Percentiles rank a stretch among this genome's conserved stretches.
Evolutionary conservation across 345 rosid genomes (phyloP).

Genomic region (Sisymbrium altissimum): DNA sequence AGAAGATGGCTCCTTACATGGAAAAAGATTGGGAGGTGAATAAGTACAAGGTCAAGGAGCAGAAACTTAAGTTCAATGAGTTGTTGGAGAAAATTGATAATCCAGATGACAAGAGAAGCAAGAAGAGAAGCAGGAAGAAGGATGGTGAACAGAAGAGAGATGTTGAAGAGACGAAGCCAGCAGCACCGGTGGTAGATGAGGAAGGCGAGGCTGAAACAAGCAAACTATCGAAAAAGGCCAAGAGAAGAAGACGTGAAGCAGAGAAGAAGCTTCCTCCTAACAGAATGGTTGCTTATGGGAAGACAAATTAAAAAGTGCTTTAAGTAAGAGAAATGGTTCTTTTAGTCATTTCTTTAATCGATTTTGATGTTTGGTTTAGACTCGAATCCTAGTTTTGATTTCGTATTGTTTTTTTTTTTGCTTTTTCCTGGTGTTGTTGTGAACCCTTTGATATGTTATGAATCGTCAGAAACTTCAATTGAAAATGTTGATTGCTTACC

Average conservation of each 20-base stretch:
- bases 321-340: neutral
- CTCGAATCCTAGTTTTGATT: neutral
- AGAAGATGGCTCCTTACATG: constrained; percentile 71
- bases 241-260: constrained; percentile 56
- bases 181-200: constrained; percentile 26
- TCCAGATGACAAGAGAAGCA: constrained; percentile 40
- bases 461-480: neutral
- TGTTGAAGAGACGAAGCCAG: constrained; percentile 7
- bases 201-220: constrained; percentile 40
- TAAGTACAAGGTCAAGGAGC: constrained; percentile 41
- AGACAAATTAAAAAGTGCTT: constrained; percentile 37
- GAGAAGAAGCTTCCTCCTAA: constrained; percentile 51
- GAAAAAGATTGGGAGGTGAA: constrained; percentile 84
- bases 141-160: constrained; percentile 3
- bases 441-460: neutral
- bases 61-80: constrained; percentile 51
- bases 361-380: constrained; percentile 2
- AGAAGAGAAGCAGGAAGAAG: constrained; percentile 33
- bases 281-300: constrained; percentile 67
- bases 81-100: constrained; percentile 30
- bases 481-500: neutral
- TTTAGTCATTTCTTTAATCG: neutral
- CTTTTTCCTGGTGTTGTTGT: neutral
- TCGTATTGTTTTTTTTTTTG: neutral
- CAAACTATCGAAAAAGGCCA: constrained; percentile 55